Percentiles rank a stretch among this genome's conserved stretches.
These are phyloP conservation scores for Tanacetum coccineum DNA, from an alignment of 129 eudicot genomes.

Conservation along the genomic window DNA sequence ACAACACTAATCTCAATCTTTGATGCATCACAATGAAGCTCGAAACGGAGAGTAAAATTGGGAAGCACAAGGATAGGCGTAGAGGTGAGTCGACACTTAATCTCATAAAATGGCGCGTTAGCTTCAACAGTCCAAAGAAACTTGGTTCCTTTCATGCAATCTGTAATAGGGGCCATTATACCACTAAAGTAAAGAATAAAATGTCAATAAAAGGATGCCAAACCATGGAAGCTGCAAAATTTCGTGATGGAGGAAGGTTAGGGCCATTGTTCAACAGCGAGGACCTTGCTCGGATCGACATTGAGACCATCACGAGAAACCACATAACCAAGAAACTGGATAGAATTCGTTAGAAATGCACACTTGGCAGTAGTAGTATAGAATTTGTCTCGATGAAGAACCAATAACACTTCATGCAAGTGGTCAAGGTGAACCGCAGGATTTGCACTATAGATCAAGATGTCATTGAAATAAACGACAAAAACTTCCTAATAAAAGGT, in stretches of 20 bases:
- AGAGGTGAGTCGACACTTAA: background rate
- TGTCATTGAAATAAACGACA: too few relatives aligned
- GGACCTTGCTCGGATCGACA: too few relatives aligned
- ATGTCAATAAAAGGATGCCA: background rate
- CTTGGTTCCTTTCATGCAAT: too few relatives aligned
- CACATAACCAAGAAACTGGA: background rate
- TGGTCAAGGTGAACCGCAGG: background rate
- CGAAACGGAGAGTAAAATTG: background rate
- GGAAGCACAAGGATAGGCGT: constrained; percentile 8
- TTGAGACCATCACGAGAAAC: too few relatives aligned
- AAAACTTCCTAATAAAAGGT: too few relatives aligned
- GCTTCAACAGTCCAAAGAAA: constrained; percentile 5
- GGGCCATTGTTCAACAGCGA: too few relatives aligned
- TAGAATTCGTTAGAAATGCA: background rate
- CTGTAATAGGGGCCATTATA: background rate
- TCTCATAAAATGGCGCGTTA: background rate
- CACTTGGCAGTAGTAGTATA: background rate
- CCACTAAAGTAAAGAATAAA: background rate
- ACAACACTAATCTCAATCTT: constrained; percentile 5
- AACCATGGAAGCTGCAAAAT: too few relatives aligned
- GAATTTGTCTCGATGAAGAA: background rate
- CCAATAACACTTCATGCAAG: background rate
- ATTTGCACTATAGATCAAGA: background rate
- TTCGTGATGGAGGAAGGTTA: too few relatives aligned
- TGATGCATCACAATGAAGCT: constrained; percentile 18